These are phyloP conservation scores for Saccharomycopsis babjevae DNA, from an alignment of 805 yeast genomes.

Conservation along the genomic window DNA sequence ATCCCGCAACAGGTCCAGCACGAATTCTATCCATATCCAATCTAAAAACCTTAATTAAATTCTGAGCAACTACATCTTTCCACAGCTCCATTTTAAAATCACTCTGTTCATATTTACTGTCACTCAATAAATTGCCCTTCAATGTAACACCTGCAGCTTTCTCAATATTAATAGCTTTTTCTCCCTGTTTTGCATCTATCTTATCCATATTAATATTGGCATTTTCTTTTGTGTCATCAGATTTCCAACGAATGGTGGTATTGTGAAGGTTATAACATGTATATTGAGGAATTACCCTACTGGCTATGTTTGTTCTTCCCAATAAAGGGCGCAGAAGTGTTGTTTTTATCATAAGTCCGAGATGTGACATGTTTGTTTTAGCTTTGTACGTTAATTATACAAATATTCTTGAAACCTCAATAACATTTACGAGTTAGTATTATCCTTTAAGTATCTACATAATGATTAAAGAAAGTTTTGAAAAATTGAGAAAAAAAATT, in stretches of 20 bases:
- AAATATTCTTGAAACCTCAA: no score
- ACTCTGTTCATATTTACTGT: conserved; percentile 30
- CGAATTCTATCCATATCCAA: conserved; percentile 88
- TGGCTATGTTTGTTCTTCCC: not conserved
- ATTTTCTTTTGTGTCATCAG: not conserved
- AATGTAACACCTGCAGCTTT: conserved; percentile 3
- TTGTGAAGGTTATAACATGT: not conserved
- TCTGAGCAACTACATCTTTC: conserved; percentile 54
- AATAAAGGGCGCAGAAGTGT: not conserved
- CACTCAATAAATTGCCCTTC: conserved; percentile 23
- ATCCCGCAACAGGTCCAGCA: conserved; percentile 92
- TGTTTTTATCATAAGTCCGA: not conserved
- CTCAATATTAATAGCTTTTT: not conserved
- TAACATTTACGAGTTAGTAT: no score
- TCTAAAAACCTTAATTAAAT: conserved; percentile 46
- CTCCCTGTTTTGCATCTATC: not conserved
- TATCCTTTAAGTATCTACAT: no score
- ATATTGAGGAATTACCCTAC: not conserved
- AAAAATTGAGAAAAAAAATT: not conserved
- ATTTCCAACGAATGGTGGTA: not conserved
- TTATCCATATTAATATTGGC: not conserved
- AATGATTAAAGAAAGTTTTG: not conserved
- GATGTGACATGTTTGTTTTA: not conserved
- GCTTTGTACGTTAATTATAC: not conserved
- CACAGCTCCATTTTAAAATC: conserved; percentile 36